These are phyloP conservation scores for Hyaloscypha hepaticicola DNA, from an alignment of 495 filamentous ascomycete genomes.

Conservation along the genomic window DNA sequence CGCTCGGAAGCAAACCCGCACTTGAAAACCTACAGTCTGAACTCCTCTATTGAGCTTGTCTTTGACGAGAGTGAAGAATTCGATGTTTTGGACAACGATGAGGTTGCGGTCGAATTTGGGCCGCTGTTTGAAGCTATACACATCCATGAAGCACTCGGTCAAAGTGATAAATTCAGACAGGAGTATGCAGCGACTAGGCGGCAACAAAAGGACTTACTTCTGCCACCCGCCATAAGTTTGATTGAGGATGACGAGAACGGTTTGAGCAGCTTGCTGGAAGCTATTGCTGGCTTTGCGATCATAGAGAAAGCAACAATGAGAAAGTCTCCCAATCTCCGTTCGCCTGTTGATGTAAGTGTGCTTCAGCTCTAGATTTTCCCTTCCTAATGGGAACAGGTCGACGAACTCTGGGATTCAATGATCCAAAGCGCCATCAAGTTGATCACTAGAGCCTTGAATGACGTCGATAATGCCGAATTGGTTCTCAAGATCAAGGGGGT, in stretches of 20 bases:
- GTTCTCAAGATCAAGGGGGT: constrained; percentile 89
- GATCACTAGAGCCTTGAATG: constrained; percentile 71
- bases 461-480: constrained; percentile 78
- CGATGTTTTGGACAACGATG: constrained; percentile 90
- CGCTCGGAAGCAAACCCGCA: constrained; percentile 68
- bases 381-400: constrained; percentile 59
- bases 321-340: constrained; percentile 75
- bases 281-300: constrained; percentile 95
- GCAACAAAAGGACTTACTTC: constrained; percentile 85
- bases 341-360: constrained; percentile 72
- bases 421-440: constrained; percentile 81
- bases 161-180: constrained; percentile 82
- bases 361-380: background rate
- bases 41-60: constrained; percentile 93
- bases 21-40: constrained; percentile 81
- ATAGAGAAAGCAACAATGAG: constrained; percentile 92
- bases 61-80: constrained; percentile 95
- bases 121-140: constrained; percentile 94
- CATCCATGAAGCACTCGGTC: constrained; percentile 93
- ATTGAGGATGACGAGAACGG: constrained; percentile 69
- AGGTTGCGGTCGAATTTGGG: constrained; percentile 89
- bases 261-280: constrained; percentile 83
- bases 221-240: constrained; percentile 71
- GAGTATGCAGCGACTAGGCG: constrained; percentile 89
- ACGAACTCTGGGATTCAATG: constrained; percentile 98